Base-by-base conservation (phyloP, 225 moss, liverwort and hornwort species). In the Lunularia cruciata region DNA sequence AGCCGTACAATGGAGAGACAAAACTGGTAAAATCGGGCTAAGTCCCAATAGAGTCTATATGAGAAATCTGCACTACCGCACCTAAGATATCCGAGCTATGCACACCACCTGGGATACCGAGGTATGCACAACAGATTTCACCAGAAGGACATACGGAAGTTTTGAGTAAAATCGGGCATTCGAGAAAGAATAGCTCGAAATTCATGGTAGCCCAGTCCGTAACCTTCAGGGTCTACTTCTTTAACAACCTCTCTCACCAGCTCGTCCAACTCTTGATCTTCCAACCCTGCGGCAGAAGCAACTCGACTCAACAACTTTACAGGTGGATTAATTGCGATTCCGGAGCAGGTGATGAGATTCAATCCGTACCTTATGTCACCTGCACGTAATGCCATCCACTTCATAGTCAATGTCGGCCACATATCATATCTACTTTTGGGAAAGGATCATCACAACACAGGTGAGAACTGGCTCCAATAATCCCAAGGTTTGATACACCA, bases 111-210 rank as follows among this genome's bases (percentile, higher is more conserved):
- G 43, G 11, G 43, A 49, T 7, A 49, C 15, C 49, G 33, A 32
- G 33, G 5, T 32, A 0, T 33, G 15, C 31, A 57, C 30, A n/a
- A n/a, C n/a, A 23, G 32, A 20, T 5, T 52, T 55, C 38, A 65
- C 81, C 81, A 83, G 35, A 83, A 78, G 0, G 82, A 78, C 82
- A 83, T 83, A n/a, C 78, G 37, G 77, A 92, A 98, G 57, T 92
- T 98, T 54, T 74, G 75, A 2, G 89, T 73, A 23, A 98, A 81
- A 57, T 98, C 96, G 5, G 92, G 96, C 92, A 93, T 98, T 7
- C 87, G 74, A 77, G 87, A 85, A 4, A 98, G 75, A 65, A 98
- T 78, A 16, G 87, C 83, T 2, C 89, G 73, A 70, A 98, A 98
- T 34, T 98, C 90, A 76, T 85, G 90, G 46, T 86, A 98, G 16